A percentile compares a stretch with the other conserved stretches of the same genome.
These are phyloP conservation scores for Verruconis gallopava DNA, from an alignment of 2,329 filamentous ascomycete genomes.

Conservation along the genomic window DNA sequence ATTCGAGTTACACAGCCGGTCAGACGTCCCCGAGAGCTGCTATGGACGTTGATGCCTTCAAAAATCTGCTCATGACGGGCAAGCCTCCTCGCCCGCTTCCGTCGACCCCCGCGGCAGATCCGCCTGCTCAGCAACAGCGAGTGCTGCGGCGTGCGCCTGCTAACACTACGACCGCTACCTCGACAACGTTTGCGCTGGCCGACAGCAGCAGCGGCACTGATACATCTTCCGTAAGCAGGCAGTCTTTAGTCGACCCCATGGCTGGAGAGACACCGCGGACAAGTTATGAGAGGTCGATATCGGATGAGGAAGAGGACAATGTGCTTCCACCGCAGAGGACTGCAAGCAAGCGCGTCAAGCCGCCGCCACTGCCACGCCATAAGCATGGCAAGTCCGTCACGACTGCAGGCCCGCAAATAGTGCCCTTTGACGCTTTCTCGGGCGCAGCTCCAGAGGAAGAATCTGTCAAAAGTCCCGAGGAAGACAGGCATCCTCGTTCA, in stretches of 20 bases:
- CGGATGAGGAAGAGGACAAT: constrained; percentile 36
- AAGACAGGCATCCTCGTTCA: neutral
- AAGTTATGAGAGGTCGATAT: constrained; percentile 43
- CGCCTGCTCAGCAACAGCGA: no score
- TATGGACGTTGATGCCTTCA: constrained; percentile 68
- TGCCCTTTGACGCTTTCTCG: constrained; percentile 21
- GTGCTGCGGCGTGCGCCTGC: no score
- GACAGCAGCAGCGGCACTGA: constrained; percentile 44
- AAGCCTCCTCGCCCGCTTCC: constrained; percentile 29
- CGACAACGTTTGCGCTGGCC: constrained; percentile 11
- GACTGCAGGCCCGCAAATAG: constrained; percentile 27
- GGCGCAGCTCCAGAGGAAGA: neutral
- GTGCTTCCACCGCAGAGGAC: constrained; percentile 20
- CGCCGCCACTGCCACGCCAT: constrained; percentile 53
- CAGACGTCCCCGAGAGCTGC: constrained; percentile 32
- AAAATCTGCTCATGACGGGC: constrained; percentile 62
- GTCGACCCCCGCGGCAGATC: neutral
- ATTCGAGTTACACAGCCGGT: no score
- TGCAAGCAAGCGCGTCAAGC: constrained; percentile 51
- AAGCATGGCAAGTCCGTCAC: constrained; percentile 66
- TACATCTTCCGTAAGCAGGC: constrained; percentile 44
- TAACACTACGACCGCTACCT: no score
- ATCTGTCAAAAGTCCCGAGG: neutral
- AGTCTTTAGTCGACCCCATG: constrained; percentile 43
- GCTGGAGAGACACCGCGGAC: constrained; percentile 42